phyloP scores from a whole-genome alignment of 805 yeast genomes.

The Lipomyces kockii region DNA sequence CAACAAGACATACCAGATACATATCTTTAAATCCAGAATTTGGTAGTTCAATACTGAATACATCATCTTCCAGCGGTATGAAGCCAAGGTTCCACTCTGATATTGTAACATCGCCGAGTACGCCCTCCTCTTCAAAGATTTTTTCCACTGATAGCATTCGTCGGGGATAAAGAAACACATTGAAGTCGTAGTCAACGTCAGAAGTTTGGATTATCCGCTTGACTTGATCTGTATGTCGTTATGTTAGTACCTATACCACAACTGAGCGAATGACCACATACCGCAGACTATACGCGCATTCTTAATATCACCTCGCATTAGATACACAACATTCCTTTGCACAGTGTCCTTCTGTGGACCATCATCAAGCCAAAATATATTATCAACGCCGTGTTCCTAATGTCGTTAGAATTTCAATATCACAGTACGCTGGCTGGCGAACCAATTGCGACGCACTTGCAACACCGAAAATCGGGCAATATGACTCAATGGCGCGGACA shows the following conservation, averaged over 20 bases:
- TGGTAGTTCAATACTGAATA: conserved; percentile 52
- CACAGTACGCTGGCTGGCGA: not conserved
- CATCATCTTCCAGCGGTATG: conserved; percentile 50
- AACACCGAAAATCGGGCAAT: conserved; percentile 61
- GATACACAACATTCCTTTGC: conserved; percentile 38
- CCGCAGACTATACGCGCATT: conserved; percentile 33
- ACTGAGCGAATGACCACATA: not conserved
- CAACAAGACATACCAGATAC: conserved; percentile 41
- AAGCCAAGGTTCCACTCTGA: conserved; percentile 53
- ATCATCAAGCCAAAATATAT: conserved; percentile 53
- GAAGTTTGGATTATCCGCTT: conserved; percentile 33
- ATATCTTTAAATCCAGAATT: conserved; percentile 49
- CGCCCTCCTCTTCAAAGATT: conserved; percentile 46
- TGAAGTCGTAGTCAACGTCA: conserved; percentile 37
- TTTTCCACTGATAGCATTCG: conserved; percentile 39
- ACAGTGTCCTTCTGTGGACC: conserved; percentile 34
- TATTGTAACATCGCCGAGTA: conserved; percentile 51
- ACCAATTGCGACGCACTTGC: conserved; percentile 43
- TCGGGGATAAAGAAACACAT: conserved; percentile 41
- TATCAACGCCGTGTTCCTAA: conserved; percentile 53
- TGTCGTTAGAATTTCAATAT: not conserved
- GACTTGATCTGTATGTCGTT: conserved; percentile 29
- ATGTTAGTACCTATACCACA: conserved; percentile 2
- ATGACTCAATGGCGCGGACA: conserved; percentile 57
- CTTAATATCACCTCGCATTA: conserved; percentile 38